These are phyloP conservation scores for Tetrahymena elliotti DNA, from an alignment of 73 alveolate genomes.

Conservation along the genomic window DNA sequence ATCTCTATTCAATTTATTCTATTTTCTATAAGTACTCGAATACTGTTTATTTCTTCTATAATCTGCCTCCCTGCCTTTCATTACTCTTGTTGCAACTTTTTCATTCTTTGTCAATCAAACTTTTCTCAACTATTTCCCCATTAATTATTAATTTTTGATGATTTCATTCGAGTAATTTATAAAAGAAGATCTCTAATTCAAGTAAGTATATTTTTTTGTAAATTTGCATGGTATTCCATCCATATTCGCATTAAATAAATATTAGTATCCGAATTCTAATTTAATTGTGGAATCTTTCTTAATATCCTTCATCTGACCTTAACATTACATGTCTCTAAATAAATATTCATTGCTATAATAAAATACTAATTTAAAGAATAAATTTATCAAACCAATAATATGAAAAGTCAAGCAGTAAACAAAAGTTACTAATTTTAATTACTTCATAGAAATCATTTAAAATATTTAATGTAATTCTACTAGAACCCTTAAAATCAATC, in stretches of 20 bases:
- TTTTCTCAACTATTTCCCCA: neutral
- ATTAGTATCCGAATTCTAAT: neutral
- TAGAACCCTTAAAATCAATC: neutral
- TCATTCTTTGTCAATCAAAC: neutral
- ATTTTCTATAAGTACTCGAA: neutral
- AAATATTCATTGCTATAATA: too few species aligned
- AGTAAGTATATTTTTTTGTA: neutral
- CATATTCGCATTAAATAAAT: neutral
- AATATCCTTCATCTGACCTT: too few species aligned
- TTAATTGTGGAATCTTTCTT: too few species aligned
- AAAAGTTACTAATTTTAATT: neutral
- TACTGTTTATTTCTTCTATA: neutral
- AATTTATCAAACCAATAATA: neutral
- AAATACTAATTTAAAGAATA: neutral
- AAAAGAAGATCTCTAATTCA: neutral
- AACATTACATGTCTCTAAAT: too few species aligned
- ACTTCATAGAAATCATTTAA: neutral
- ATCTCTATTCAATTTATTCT: too few species aligned
- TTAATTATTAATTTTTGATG: too few species aligned
- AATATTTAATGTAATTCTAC: neutral
- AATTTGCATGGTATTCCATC: neutral
- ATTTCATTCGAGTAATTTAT: neutral
- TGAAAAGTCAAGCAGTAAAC: neutral
- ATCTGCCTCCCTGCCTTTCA: neutral
- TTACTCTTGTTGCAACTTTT: neutral